Percentiles rank a stretch among this genome's conserved stretches.
Conservation (phyloP, 805 yeast genomes). For the Yarrowia bubula region DNA sequence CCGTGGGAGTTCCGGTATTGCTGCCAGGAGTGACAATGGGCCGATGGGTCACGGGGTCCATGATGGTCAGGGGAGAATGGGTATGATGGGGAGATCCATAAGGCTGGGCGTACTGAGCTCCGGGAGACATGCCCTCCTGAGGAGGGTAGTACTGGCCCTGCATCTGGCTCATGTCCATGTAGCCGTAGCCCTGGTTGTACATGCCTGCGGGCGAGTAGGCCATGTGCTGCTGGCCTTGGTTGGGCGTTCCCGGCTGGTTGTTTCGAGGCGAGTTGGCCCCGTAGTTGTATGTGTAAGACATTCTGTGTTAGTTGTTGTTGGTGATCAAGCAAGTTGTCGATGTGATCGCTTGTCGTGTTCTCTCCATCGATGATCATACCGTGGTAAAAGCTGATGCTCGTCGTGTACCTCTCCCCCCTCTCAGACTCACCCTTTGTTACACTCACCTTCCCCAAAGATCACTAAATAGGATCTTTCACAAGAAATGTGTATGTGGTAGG, state of each 20-base stretch:
- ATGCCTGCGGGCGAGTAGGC: constrained; percentile 24
- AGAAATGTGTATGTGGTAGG: constrained; percentile 27
- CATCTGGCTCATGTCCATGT: constrained; percentile 14
- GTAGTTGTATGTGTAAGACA: constrained; percentile 25
- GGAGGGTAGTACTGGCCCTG: constrained; percentile 10
- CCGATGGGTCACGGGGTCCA: constrained; percentile 34
- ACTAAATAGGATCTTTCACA: constrained; percentile 26
- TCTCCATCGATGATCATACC: neutral
- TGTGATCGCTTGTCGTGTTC: neutral
- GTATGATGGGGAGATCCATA: constrained; percentile 19
- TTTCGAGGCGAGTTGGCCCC: constrained; percentile 24
- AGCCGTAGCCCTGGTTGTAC: constrained; percentile 22
- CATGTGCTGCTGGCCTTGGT: constrained; percentile 26
- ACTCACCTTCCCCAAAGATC: constrained; percentile 28
- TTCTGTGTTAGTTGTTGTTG: neutral
- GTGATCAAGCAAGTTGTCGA: neutral
- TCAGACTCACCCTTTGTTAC: constrained; percentile 10
- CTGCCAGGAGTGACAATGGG: constrained; percentile 30
- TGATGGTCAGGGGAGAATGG: constrained; percentile 34
- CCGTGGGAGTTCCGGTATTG: constrained; percentile 14
- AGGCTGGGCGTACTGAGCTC: constrained; percentile 17
- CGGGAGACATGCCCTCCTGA: constrained; percentile 21
- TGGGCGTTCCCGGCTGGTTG: constrained; percentile 27
- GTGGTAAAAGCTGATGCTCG: no score
- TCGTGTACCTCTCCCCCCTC: neutral